These are phyloP conservation scores for Citrus cavaleriei DNA, from an alignment of 345 rosid species.

Conservation along the genomic window DNA sequence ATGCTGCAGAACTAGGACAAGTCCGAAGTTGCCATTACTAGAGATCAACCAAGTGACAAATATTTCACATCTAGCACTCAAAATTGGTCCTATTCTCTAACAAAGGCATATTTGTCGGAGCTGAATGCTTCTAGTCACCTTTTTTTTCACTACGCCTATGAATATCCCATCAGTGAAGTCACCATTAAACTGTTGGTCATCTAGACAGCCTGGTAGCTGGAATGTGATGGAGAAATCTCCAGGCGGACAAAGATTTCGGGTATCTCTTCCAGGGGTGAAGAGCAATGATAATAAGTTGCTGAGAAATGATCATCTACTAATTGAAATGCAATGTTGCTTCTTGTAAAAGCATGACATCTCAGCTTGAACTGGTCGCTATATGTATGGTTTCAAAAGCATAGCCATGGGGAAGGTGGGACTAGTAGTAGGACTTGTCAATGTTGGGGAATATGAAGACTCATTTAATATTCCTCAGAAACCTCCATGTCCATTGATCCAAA, in stretches of 20 bases:
- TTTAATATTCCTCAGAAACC: conserved; percentile 40
- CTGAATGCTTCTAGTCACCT: conserved; percentile 8
- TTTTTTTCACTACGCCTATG: conserved; percentile 66
- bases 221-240: conserved; percentile 66
- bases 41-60: neutral
- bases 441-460: neutral
- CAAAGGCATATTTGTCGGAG: neutral
- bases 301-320: conserved; percentile 23
- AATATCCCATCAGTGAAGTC: conserved; percentile 57
- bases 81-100: neutral
- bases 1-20: too few relatives aligned
- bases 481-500: conserved; percentile 58
- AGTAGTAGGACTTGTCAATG: neutral
- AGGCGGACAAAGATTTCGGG: conserved; percentile 63
- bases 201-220: conserved; percentile 75
- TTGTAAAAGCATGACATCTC: neutral
- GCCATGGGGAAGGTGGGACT: neutral
- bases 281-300: conserved; percentile 50
- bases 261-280: conserved; percentile 63
- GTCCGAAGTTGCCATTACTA: too few relatives aligned
- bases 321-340: neutral
- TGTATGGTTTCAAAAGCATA: neutral
- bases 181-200: conserved; percentile 40
- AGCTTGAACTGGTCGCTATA: neutral
- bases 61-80: neutral